Evolutionary conservation across 257 asterid genomes (phyloP), one percentile per base, ranked within the genome.

Genomic region (Lithospermum erythrorhizon): DNA sequence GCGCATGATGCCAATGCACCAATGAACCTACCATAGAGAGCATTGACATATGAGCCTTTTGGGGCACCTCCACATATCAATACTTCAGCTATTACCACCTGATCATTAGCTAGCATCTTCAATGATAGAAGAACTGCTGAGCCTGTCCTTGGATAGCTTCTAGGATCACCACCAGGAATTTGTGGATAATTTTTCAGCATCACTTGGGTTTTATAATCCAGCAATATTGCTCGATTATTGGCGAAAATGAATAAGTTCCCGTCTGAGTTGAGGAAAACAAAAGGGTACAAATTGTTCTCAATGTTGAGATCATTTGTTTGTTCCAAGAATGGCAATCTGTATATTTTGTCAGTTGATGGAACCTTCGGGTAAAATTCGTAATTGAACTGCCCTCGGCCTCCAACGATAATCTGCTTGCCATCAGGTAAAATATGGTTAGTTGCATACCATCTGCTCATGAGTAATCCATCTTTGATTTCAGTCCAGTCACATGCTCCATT

Each of bases 61-160:
- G 81, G 78, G 9, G 81, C 68, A 23, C 81, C 81, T 10, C 81
- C 81, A 55, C 81, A 76, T 10, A 76, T 68, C 60, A 76, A 49
- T 19, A 77, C 72, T 27, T 77, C 75, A 13, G 63, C 45, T 16
- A 19, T 70, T 0, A 16, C 18, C 0, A 53, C 27, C 19, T 58
- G 55, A 14, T 17, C 22, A 21, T 11, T 61, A 20, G 25, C 58
- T 63, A 65, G 45, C 22, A 41, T 72, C 56, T n/a, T 68, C 21
- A 84, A 10, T 0, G 94, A 89, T 0, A 84, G 87, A 71, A 84
- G 47, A 58, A 79, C 86, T 0, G 89, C 89, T 0, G 89, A 84
- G 16, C 89, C 89, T 0, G 85, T 57, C 23, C 94, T 82, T 30
- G 89, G 94, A 57, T 79, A 82, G 61, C 47, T 72, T 51, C 89